phyloP scores from a whole-genome alignment of 2,329 filamentous ascomycete species.

The Aspergillus melleus region DNA sequence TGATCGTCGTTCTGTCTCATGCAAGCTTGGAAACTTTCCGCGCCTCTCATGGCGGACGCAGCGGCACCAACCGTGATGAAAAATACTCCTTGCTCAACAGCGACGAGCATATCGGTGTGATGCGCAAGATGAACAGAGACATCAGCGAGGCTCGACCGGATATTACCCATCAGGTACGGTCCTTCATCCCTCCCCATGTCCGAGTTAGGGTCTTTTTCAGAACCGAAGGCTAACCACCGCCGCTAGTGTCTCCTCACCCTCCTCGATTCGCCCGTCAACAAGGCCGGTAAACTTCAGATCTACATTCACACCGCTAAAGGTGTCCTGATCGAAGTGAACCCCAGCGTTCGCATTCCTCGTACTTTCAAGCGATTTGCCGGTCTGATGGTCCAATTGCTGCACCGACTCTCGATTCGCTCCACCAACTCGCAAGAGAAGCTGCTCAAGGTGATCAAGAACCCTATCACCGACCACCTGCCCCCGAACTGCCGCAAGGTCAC shows the following conservation, averaged over 20 bases:
- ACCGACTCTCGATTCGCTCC: constrained; percentile 92
- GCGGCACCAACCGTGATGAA: constrained; percentile 72
- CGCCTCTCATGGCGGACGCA: constrained; percentile 70
- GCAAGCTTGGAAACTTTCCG: constrained; percentile 98
- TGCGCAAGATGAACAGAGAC: constrained; percentile 99
- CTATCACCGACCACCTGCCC: constrained; percentile 93
- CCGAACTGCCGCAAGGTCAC: constrained; percentile 98
- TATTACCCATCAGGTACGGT: constrained; percentile 92
- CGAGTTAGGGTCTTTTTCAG: neutral
- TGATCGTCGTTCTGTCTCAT: constrained; percentile 96
- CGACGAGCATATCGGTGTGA: constrained; percentile 97
- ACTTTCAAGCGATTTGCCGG: constrained; percentile 99
- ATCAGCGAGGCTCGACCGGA: constrained; percentile 97
- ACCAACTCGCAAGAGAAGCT: constrained; percentile 98
- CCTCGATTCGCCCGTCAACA: constrained; percentile 97
- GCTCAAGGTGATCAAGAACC: constrained; percentile 95
- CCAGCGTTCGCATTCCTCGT: constrained; percentile 94
- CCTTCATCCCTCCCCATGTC: constrained; percentile 7
- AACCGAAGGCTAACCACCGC: constrained; percentile 8
- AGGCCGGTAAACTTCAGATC: constrained; percentile 94
- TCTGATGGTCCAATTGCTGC: constrained; percentile 96
- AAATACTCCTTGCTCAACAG: constrained; percentile 98
- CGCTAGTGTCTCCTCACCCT: constrained; percentile 89
- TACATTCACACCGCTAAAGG: constrained; percentile 98
- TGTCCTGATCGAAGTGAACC: constrained; percentile 95